phyloP scores from a whole-genome alignment of 78 protist species.

The Polysphondylium violaceum region DNA sequence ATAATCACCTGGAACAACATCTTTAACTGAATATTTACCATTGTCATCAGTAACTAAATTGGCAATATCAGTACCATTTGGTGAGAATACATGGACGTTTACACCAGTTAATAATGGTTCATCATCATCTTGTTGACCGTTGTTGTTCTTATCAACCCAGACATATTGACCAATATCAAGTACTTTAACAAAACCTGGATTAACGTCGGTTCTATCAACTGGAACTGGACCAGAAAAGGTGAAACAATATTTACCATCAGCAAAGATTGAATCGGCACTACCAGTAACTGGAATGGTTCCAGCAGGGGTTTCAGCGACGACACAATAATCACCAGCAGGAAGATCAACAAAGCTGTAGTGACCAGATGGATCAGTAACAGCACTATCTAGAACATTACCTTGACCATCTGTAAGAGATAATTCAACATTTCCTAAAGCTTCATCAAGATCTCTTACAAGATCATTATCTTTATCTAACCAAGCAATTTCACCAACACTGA shows the following conservation, averaged over 20 bases:
- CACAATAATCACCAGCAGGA: conserved; percentile 4
- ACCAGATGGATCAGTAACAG: background rate
- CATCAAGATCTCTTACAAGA: conserved; percentile 13
- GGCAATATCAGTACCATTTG: conserved; percentile 3
- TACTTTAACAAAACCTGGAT: conserved; percentile 13
- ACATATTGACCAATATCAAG: conserved; percentile 14
- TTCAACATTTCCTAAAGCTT: conserved; percentile 1
- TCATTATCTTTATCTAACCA: conserved; percentile 19
- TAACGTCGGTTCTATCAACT: background rate
- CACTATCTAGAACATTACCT: background rate
- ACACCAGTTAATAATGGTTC: conserved; percentile 19
- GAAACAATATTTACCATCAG: conserved; percentile 2
- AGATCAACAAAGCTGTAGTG: background rate
- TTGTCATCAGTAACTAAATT: background rate
- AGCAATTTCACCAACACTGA: background rate
- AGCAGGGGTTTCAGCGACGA: background rate
- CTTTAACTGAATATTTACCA: background rate
- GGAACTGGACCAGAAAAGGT: conserved; percentile 1
- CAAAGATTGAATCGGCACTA: conserved; percentile 1
- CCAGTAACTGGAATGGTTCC: background rate
- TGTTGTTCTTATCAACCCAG: conserved; percentile 2
- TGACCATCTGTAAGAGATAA: background rate
- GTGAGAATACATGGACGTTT: background rate
- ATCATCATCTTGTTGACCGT: background rate
- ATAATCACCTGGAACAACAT: conserved; percentile 8